These are phyloP conservation scores for Tetrahymena elliotti DNA, from an alignment of 73 alveolate genomes.

Conservation along the genomic window DNA sequence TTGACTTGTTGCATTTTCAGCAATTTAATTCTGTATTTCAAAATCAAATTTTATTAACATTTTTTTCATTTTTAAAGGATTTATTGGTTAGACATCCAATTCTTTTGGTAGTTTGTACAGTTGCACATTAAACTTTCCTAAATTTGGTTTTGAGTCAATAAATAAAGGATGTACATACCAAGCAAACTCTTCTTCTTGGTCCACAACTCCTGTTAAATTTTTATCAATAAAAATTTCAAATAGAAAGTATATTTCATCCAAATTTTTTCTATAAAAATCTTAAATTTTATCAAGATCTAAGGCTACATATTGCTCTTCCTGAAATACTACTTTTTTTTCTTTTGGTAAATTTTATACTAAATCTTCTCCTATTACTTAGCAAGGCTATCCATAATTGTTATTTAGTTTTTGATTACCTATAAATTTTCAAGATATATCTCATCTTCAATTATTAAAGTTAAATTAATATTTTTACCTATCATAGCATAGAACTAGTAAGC, in stretches of 20 bases:
- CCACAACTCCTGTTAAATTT: neutral
- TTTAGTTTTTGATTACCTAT: neutral
- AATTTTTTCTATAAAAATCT: neutral
- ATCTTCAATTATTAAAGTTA: too few relatives aligned
- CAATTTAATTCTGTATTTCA: neutral
- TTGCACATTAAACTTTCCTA: neutral
- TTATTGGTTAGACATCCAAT: neutral
- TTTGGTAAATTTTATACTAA: neutral
- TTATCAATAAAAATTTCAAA: neutral
- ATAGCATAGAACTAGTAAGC: neutral
- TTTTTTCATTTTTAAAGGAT: neutral
- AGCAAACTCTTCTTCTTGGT: neutral
- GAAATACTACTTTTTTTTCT: neutral
- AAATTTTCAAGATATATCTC: neutral
- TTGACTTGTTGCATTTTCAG: neutral
- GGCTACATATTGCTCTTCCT: neutral
- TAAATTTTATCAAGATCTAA: neutral
- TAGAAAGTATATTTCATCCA: neutral
- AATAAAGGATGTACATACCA: neutral
- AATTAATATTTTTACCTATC: neutral
- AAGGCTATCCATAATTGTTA: neutral
- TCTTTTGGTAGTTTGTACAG: neutral
- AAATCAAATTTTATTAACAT: neutral
- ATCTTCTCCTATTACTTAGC: neutral
- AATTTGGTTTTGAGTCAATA: neutral